A percentile compares a stretch with the other conserved stretches of the same genome.
These are phyloP conservation scores for Gypsophila paniculata DNA, from an alignment of 179 eudicot genomes.

Conservation along the genomic window DNA sequence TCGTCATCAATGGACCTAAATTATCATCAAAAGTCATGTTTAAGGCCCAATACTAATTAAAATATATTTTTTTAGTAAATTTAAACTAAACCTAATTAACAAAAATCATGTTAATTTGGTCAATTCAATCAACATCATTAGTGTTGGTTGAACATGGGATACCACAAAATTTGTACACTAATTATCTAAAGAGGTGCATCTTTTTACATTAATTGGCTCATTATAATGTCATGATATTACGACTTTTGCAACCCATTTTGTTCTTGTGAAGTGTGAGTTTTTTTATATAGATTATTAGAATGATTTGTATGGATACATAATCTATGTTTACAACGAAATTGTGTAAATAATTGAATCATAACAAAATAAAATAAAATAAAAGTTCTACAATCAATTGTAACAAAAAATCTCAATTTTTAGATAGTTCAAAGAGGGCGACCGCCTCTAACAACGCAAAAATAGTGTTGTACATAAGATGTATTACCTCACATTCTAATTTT, in stretches of 20 bases:
- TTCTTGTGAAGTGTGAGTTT: constrained; percentile 5
- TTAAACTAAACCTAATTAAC: not conserved
- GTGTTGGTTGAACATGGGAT: constrained; percentile 22
- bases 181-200: constrained; percentile 2
- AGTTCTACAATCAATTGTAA: no score
- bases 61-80: constrained; percentile 2
- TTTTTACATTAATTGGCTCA: constrained; percentile 16
- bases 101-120: not conserved
- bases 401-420: no score
- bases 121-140: constrained; percentile 10
- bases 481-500: no score
- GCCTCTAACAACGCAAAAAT: no score
- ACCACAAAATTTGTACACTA: constrained; percentile 3
- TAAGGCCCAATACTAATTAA: constrained; percentile 11
- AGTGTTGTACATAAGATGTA: no score
- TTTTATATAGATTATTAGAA: not conserved
- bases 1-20: constrained; percentile 20
- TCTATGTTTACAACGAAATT: no score
- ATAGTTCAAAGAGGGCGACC: no score
- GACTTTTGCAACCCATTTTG: constrained; percentile 11
- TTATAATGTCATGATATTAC: constrained; percentile 11
- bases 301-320: no score
- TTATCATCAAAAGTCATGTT: constrained; percentile 19
- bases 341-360: no score
- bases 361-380: no score